Evolutionary conservation across 2,329 filamentous ascomycete species (phyloP).

Genomic region (Corniculantispora saksenae): DNA sequence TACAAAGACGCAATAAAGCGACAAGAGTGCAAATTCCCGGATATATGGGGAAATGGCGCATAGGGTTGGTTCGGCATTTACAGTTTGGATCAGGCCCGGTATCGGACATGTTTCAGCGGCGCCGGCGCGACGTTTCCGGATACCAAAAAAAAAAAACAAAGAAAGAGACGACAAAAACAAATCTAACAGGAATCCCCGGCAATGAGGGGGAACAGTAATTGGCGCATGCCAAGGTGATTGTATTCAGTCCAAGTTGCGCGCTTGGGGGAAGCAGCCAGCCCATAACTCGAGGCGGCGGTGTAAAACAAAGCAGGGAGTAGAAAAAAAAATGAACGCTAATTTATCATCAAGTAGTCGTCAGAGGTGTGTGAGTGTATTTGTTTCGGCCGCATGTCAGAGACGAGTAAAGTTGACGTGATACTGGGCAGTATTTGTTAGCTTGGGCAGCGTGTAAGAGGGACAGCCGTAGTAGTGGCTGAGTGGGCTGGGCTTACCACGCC

Average conservation of each 20-base stretch:
- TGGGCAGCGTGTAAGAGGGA: slow-evolving; percentile 2
- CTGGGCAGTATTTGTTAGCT: slow-evolving; percentile 10
- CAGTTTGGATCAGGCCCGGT: too few species aligned
- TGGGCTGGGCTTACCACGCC: slow-evolving; percentile 11
- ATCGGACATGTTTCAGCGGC: background rate
- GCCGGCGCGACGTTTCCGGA: background rate
- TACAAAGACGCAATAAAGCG: too few species aligned
- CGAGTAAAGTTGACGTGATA: slow-evolving; percentile 21
- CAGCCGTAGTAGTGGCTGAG: too few species aligned
- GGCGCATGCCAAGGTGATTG: slow-evolving; percentile 16
- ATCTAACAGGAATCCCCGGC: background rate
- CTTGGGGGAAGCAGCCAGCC: background rate
- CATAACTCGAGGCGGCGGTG: background rate
- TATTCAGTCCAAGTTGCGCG: slow-evolving; percentile 14
- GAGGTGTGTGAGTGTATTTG: background rate
- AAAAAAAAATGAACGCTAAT: slow-evolving; percentile 15
- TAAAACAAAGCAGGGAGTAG: slow-evolving; percentile 1
- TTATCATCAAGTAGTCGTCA: slow-evolving; percentile 18
- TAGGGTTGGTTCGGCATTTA: too few species aligned
- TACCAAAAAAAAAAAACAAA: background rate
- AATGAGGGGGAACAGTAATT: background rate
- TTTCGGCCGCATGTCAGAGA: slow-evolving; percentile 17
- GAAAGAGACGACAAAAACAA: background rate
- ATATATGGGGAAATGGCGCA: too few species aligned
- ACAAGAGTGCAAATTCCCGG: too few species aligned